Base-by-base conservation (phyloP, 2,329 filamentous ascomycete genomes). In the Ciborinia camelliae region DNA sequence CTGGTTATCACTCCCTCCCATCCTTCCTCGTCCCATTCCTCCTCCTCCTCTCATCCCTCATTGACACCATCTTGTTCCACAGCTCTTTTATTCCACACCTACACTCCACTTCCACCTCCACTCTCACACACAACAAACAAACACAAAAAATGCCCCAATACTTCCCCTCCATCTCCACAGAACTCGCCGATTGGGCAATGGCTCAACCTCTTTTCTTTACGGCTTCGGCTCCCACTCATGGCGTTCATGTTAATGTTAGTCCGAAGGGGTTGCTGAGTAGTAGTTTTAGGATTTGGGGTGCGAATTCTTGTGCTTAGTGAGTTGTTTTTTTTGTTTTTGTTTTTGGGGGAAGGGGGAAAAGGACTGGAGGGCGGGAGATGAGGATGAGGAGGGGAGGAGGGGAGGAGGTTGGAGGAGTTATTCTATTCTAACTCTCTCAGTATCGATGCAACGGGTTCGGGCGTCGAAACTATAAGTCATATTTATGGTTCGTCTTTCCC, bases 141-240 rank as follows among this genome's bases (percentile, higher is more conserved):
- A 48, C 3, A n/a, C n/a, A n/a, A 8, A 62, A 62, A n/a, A 63
- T 63, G 60, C 50, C 43, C 12, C 26, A 63, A 57, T 63, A 47
- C 75, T 87, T 80, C 73, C 73, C 81, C 23, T 81, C 80, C 45
- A 80, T 90, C 67, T 75, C 81, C 4, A 74, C 79, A 8, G 79
- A 86, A 37, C 81, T 90, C 41, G 79, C 81, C 64, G 76, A 80
- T 48, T 92, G 89, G 88, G 84, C 87, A 59, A 80, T 86, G 55
- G 76, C 79, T 14, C 90, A 93, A 71, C 84, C 87, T 63, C 78
- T 93, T 71, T 92, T 92, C 81, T 92, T 89, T 79, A 87, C 90
- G 14, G 88, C 86, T 48, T 90, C 88, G 18, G 89, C 90, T 0
- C 89, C 90, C 0, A 81, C 86, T 32, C 81, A 82, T n/a, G 87